phyloP scores from a whole-genome alignment of 805 yeast genomes.

The Metschnikowia anglica region DNA sequence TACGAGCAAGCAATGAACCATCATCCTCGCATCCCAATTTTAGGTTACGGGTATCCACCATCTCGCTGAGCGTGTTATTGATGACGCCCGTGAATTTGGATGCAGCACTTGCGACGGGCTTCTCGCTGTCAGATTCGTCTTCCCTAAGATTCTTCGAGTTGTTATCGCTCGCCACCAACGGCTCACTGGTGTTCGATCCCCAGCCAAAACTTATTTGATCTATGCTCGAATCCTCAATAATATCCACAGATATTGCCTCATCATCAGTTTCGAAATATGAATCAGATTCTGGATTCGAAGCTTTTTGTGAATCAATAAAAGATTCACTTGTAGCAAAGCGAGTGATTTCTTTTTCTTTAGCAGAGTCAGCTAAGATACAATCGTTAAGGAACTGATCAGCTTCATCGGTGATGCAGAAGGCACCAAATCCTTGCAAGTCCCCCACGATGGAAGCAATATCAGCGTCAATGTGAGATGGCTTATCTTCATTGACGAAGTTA shows the following conservation, averaged over 20 bases:
- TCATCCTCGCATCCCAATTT: no score
- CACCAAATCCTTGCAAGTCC: slow-evolving; percentile 2
- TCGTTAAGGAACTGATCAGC: neutral
- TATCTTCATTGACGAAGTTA: no score
- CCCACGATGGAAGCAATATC: neutral
- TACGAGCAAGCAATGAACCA: no score
- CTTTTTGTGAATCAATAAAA: no score
- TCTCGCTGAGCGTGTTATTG: no score
- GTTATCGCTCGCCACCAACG: neutral
- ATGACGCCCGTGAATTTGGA: no score
- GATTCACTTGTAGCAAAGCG: no score
- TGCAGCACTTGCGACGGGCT: no score
- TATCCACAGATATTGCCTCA: neutral
- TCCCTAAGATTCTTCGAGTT: neutral
- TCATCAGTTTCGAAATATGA: no score
- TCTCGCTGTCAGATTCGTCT: neutral
- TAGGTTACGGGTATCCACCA: no score
- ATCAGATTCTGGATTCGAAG: no score
- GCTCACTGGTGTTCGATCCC: neutral
- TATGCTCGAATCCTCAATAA: neutral
- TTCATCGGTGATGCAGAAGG: neutral
- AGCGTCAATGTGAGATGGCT: neutral
- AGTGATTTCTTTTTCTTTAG: no score
- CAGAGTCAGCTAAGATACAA: neutral
- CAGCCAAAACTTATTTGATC: neutral